These are phyloP conservation scores for Rhodotorula sp. DNA, from an alignment of 1,284 basidiomycete genomes.

Conservation along the genomic window DNA sequence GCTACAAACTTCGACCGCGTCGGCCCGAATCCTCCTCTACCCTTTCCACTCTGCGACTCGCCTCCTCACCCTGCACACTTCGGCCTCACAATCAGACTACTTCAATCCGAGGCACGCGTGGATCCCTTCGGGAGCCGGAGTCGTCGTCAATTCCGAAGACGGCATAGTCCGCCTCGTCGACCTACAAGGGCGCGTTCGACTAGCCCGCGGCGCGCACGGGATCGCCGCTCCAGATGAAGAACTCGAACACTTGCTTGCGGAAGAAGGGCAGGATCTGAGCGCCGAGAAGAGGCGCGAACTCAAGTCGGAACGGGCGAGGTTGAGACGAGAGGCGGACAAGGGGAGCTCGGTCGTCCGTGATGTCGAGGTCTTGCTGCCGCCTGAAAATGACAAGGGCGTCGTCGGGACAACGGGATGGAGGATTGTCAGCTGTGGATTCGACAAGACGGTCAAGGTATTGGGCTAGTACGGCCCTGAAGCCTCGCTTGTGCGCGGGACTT, in stretches of 20 bases:
- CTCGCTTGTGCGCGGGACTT: too few relatives aligned
- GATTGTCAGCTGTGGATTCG: constrained; percentile 38
- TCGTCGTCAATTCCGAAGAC: constrained; percentile 44
- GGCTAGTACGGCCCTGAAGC: neutral
- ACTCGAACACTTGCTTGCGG: constrained; percentile 1
- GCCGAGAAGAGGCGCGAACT: constrained; percentile 16
- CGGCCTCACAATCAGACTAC: constrained; percentile 39
- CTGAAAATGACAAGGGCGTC: neutral
- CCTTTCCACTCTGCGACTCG: constrained; percentile 39
- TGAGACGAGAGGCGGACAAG: constrained; percentile 37
- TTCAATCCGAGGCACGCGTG: constrained; percentile 42
- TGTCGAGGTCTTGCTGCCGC: constrained; percentile 7
- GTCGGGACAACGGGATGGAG: neutral
- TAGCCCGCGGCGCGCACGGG: constrained; percentile 38
- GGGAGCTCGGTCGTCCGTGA: constrained; percentile 41
- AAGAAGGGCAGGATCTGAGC: neutral
- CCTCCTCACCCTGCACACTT: constrained; percentile 41
- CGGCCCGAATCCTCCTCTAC: constrained; percentile 41
- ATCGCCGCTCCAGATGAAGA: constrained; percentile 32
- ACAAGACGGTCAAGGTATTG: constrained; percentile 40
- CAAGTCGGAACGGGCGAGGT: constrained; percentile 31
- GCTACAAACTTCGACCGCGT: constrained; percentile 42
- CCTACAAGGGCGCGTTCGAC: constrained; percentile 28
- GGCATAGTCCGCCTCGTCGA: constrained; percentile 42
- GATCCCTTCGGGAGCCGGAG: constrained; percentile 26